phyloP scores from a whole-genome alignment of 805 yeast genomes.

The Candida patagonica region DNA sequence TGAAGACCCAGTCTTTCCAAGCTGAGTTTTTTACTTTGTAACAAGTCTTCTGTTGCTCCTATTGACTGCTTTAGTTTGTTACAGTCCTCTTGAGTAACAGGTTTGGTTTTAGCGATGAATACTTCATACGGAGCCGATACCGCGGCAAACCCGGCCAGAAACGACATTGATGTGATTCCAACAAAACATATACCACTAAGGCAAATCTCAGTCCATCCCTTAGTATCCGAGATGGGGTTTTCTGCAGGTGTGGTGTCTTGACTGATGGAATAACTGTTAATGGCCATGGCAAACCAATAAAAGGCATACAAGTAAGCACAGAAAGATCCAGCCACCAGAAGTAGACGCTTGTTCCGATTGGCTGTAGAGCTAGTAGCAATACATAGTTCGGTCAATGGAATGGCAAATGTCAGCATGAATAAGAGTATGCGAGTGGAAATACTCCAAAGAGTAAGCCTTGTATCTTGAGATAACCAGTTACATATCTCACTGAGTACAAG shows the following conservation, averaged over 20 bases:
- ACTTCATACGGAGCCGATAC: constrained; percentile 33
- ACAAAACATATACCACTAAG: constrained; percentile 30
- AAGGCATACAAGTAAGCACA: constrained; percentile 22
- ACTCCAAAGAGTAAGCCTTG: constrained; percentile 21
- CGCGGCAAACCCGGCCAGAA: constrained; percentile 33
- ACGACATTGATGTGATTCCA: constrained; percentile 35
- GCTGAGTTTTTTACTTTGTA: constrained; percentile 7
- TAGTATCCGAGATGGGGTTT: constrained; percentile 1
- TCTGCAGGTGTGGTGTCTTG: neutral
- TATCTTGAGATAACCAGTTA: constrained; percentile 16
- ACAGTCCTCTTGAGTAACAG: constrained; percentile 24
- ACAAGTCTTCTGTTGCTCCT: constrained; percentile 23
- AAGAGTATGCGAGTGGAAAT: constrained; percentile 20
- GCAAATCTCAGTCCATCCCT: constrained; percentile 5
- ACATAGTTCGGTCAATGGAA: constrained; percentile 23
- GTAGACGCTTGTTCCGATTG: constrained; percentile 2
- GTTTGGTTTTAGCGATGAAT: constrained; percentile 22
- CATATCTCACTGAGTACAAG: constrained; percentile 32
- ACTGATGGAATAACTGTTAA: constrained; percentile 6
- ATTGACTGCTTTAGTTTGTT: constrained; percentile 24
- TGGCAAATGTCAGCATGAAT: constrained; percentile 22
- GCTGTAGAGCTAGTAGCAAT: constrained; percentile 4
- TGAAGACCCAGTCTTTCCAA: constrained; percentile 7
- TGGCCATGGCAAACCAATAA: constrained; percentile 19
- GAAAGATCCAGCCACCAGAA: constrained; percentile 12